Base-by-base conservation (phyloP, 2,329 filamentous ascomycete species). In the Mycosphaerelloides madeirae region DNA sequence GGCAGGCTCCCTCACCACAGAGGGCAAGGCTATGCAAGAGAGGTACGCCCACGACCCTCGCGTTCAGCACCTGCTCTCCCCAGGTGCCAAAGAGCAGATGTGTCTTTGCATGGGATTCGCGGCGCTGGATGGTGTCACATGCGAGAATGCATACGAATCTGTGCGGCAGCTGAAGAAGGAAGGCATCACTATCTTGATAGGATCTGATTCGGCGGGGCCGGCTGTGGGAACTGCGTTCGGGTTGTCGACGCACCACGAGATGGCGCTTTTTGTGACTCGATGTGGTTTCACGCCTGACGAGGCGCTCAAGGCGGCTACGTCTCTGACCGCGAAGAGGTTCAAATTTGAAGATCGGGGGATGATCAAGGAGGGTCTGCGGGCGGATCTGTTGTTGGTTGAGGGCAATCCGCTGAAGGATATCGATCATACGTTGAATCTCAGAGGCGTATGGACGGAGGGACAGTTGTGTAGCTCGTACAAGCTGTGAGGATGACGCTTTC, bases 401-500 rank as follows among this genome's bases (percentile, higher is more conserved):
- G 70, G 70, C 0, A 68, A 73, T 53, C 67, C 68, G 14, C 41
- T 70, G 38, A 57, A 62, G 28, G 57, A 69, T 33, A 71, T 73
- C 41, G 62, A 66, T 44, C 54, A 59, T 33, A 69, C 65, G 3
- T 47, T 71, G 42, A 64, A 71, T 42, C 56, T 72, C 16, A 59
- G 65, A n/a, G 68, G 64, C 1, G 68, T 72, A 1, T 72, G 70
- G 70, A 59, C 67, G n/a, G 61, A 65, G 22, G 69, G 70, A 2
- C 34, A 42, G 31, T 35, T 57, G 16, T 55, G 54, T 25, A 44
- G 41, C 37, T 25, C 39, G 6, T 53, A 53, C 19, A 43, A 43
- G 22, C 22, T 25, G 5, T 25, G 9, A 25, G 9, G 22, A 6
- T 6, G 22, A 9, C 22, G 9, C 22, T 9, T 25, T 25, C 22